Base-by-base conservation (phyloP, 345 rosid species). In the Kernera saxatilis region DNA sequence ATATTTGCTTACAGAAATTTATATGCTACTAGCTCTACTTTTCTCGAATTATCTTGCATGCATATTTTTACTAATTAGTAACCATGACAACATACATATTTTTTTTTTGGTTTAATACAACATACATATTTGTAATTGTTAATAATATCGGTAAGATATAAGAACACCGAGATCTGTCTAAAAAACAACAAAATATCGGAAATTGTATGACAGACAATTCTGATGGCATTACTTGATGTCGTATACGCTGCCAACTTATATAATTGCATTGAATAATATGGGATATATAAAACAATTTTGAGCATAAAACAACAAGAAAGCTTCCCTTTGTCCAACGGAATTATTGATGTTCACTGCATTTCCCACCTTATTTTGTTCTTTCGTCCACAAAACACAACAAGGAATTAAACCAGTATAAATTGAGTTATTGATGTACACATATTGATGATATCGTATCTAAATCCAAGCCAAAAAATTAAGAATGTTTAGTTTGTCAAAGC, bases 291-390 rank as follows among this genome's bases (percentile, higher is more conserved):
- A 15, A 46, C 6, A 48, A 33, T 14, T 8, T 19, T 57, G 8
- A 29, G 65, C 51, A 49, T 15, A 39, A 63, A 55, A 70, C 58
- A 69, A 68, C 58, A 61, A 75, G 40, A 76, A 70, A 46, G 59
- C 79, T 76, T 76, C 40, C 71, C 71, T 64, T 46, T 48, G 66
- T 69, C 75, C 71, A 64, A 70, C 61, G 74, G 53, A 69, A 63
- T 48, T 62, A 70, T 76, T 69, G 60, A 62, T 64, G 71, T 70
- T 63, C 71, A 48, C 26, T 69, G 60, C 45, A 62, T 54, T 63
- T 14, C 52, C 8, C 67, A 39, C 52, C 18, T 25, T 15, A 48
- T 27, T 50, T 17, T 49, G 11, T 58, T 51, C 30, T 52, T 30
- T 43, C 45, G 11, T 64, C 63, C 30, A 35, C 26, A 50, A 51